A percentile compares a stretch with the other conserved stretches of the same genome.
Conservation (phyloP, 768 basidiomycete genomes). For the Nevesoporus exiguus region DNA sequence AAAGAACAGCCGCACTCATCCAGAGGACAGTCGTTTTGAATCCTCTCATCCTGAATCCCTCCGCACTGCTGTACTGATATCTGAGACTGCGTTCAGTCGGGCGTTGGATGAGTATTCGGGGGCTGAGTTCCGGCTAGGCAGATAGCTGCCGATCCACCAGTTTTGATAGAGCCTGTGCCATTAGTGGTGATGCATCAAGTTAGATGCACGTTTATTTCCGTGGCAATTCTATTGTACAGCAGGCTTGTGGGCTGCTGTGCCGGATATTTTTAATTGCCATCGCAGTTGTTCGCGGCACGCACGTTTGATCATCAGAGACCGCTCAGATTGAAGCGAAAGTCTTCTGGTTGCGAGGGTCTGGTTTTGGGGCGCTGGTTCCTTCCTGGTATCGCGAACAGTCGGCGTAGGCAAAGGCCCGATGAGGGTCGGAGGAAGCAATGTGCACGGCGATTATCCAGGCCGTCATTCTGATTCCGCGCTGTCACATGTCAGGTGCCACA, state of each 20-base stretch:
- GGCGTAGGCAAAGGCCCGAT: neutral
- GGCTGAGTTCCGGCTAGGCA: conserved; percentile 79
- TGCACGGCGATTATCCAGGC: neutral
- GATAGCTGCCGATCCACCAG: conserved; percentile 36
- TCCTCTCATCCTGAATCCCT: neutral
- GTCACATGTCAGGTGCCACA: neutral
- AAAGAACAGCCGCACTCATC: conserved; percentile 20
- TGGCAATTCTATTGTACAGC: neutral
- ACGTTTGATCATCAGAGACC: neutral
- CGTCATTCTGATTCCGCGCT: neutral
- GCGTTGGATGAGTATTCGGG: conserved; percentile 71
- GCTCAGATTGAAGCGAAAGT: neutral
- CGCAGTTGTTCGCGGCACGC: neutral
- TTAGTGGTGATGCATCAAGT: neutral
- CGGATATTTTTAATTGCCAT: neutral
- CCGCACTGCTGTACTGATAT: conserved; percentile 29
- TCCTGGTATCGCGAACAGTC: neutral
- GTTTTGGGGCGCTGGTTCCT: neutral
- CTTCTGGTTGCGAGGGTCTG: too few relatives aligned
- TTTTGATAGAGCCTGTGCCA: conserved; percentile 5
- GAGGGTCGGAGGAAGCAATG: neutral
- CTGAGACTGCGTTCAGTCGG: conserved; percentile 57
- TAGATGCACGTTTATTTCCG: neutral
- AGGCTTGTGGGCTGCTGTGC: neutral
- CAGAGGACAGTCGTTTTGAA: conserved; percentile 9